Evolutionary conservation across 2,329 filamentous ascomycete genomes (phyloP).

Genomic region (Ceratocystis alfenasii): DNA sequence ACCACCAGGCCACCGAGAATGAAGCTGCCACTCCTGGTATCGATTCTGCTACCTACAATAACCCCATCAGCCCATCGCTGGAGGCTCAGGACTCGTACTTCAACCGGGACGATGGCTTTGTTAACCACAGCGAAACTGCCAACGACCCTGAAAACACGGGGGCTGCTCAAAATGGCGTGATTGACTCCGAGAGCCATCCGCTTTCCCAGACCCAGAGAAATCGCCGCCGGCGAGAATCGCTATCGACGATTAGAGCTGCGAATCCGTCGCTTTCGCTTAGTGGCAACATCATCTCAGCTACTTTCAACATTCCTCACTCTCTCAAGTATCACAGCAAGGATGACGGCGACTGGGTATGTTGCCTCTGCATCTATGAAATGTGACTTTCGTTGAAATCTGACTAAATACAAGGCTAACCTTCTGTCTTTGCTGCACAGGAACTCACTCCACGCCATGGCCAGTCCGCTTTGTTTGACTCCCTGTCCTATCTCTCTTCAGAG

Average conservation of each 20-base stretch:
- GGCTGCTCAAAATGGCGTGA: conserved; percentile 2
- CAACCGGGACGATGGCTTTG: conserved; percentile 22
- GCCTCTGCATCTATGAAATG: neutral
- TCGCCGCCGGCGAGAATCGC: conserved; percentile 37
- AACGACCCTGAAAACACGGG: conserved; percentile 3
- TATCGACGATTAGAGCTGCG: conserved; percentile 43
- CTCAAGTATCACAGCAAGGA: conserved; percentile 44
- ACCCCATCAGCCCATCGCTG: conserved; percentile 20
- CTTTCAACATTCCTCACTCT: conserved; percentile 51
- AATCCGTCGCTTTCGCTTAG: conserved; percentile 47
- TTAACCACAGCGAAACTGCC: conserved; percentile 8
- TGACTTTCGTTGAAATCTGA: neutral
- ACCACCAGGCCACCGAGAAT: conserved; percentile 23
- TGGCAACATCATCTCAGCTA: conserved; percentile 55
- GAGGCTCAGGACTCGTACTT: conserved; percentile 25
- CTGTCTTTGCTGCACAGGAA: conserved; percentile 39
- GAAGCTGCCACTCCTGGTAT: conserved; percentile 29
- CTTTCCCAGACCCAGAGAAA: conserved; percentile 21
- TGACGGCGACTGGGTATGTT: conserved; percentile 46
- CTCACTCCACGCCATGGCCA: conserved; percentile 69
- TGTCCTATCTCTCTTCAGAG: conserved; percentile 75
- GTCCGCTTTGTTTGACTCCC: conserved; percentile 84
- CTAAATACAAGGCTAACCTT: conserved; percentile 2
- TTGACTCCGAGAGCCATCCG: conserved; percentile 17
- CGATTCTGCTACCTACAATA: conserved; percentile 25